phyloP scores from a whole-genome alignment of 495 filamentous ascomycete species.

The Aspergillus sparsus region DNA sequence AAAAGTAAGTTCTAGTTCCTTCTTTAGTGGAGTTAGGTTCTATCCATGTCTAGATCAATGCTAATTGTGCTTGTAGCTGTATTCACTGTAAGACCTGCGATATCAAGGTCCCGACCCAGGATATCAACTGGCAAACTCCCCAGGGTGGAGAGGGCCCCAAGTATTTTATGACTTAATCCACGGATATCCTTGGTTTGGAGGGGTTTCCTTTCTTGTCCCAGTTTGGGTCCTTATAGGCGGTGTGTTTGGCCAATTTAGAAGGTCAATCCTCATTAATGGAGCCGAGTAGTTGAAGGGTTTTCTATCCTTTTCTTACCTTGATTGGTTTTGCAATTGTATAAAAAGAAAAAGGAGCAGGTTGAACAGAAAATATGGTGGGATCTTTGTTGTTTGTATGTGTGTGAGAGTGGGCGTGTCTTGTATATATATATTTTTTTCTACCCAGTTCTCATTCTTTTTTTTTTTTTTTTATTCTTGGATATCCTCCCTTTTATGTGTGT shows the following conservation, averaged over 20 bases:
- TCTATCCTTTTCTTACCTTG: not conserved
- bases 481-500: too few relatives aligned
- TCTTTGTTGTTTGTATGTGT: not conserved
- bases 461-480: not conserved
- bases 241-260: not conserved
- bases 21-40: not conserved
- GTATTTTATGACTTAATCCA: conserved; percentile 79
- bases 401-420: conserved; percentile 3
- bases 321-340: not conserved
- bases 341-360: not conserved
- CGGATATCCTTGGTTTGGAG: not conserved
- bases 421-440: conserved; percentile 1
- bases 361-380: not conserved
- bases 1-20: conserved; percentile 70
- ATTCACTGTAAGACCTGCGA: conserved; percentile 99
- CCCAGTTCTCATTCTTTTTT: not conserved
- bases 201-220: not conserved
- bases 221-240: not conserved
- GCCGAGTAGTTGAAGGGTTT: not conserved
- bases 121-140: conserved; percentile 95
- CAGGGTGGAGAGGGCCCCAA: conserved; percentile 97
- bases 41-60: not conserved
- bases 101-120: conserved; percentile 94
- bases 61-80: conserved; percentile 61
- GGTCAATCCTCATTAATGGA: not conserved